Base-by-base conservation (phyloP, 805 yeast species). In the Saturnispora zaruensis region DNA sequence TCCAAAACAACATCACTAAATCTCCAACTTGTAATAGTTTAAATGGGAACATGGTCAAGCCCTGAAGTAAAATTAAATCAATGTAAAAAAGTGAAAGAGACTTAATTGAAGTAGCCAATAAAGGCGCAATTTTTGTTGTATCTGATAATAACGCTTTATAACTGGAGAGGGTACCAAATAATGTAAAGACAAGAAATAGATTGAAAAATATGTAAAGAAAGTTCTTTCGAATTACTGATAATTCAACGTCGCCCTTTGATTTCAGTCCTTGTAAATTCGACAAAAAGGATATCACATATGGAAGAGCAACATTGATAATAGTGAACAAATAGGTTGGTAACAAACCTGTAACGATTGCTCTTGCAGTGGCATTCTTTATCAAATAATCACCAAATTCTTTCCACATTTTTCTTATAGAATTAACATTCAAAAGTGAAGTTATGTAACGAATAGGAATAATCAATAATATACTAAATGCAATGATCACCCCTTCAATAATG, bases 61-160 rank as follows among this genome's bases (percentile, higher is more conserved):
- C 93, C 63, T 85, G 93, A 50, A 84, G 72, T 21, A 84, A 69
- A 51, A 84, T 84, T 65, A 78, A 70, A 59, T 78, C 79, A 46
- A 74, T 78, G 55, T 78, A 78, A 56, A 78, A 78, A 43, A 78
- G 64, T 2, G 81, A 75, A 34, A 76, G 63, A 40, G 72, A 68
- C 58, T 75, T 76, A 49, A 78, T 68, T 1, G 82, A 76, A 11
- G 69, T 66, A 5, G 82, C 82, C 51, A 78, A 60, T 49, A 76
- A 72, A 49, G 73, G 76, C 0, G 82, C 82, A 51, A 78, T 76
- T 59, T 74, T 75, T 13, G 82, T 77, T 9, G 83, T 78, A 56
- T 78, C 83, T 24, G 79, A 70, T 20, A 79, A 68, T 46, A 77
- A 68, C 0, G 82, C 77, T 58, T 78, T 71, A 57, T 77, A 79